Evolutionary conservation across 495 filamentous ascomycete genomes (phyloP).

Genomic region (Xylaria scruposa): DNA sequence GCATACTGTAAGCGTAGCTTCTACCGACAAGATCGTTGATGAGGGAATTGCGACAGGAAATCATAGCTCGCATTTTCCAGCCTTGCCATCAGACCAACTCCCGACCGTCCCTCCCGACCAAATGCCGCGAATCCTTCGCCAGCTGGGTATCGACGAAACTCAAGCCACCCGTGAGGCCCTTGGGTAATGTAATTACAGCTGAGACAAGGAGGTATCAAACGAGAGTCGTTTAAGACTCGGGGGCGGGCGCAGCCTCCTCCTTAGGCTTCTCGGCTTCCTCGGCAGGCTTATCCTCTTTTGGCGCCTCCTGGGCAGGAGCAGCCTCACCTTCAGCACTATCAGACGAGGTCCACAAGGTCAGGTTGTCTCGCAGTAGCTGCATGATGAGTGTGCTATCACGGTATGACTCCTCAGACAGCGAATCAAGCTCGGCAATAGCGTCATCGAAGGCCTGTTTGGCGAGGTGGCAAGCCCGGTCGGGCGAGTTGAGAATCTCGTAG

Average conservation of each 20-base stretch:
- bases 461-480: conserved; percentile 97
- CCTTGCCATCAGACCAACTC: conserved; percentile 39
- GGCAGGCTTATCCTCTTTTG: conserved; percentile 59
- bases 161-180: conserved; percentile 35
- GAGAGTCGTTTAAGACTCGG: conserved; percentile 40
- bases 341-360: conserved; percentile 99
- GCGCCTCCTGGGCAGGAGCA: conserved; percentile 67
- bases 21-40: conserved; percentile 33
- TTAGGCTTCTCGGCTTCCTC: conserved; percentile 60
- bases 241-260: conserved; percentile 56
- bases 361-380: conserved; percentile 99
- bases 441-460: conserved; percentile 99
- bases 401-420: conserved; percentile 98
- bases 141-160: conserved; percentile 41
- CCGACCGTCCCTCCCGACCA: conserved; percentile 34
- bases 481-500: conserved; percentile 99
- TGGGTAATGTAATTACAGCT: conserved; percentile 39
- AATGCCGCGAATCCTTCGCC: conserved; percentile 39
- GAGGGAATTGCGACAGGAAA: conserved; percentile 37
- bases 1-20: conserved; percentile 38
- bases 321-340: conserved; percentile 85
- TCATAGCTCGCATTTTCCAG: conserved; percentile 40
- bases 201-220: conserved; percentile 38
- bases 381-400: conserved; percentile 99
- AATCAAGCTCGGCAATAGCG: conserved; percentile 98